Evolutionary conservation across 2,329 filamentous ascomycete species (phyloP), one percentile per base, ranked within the genome.

Genomic region (Fusarium fujikuroi): DNA sequence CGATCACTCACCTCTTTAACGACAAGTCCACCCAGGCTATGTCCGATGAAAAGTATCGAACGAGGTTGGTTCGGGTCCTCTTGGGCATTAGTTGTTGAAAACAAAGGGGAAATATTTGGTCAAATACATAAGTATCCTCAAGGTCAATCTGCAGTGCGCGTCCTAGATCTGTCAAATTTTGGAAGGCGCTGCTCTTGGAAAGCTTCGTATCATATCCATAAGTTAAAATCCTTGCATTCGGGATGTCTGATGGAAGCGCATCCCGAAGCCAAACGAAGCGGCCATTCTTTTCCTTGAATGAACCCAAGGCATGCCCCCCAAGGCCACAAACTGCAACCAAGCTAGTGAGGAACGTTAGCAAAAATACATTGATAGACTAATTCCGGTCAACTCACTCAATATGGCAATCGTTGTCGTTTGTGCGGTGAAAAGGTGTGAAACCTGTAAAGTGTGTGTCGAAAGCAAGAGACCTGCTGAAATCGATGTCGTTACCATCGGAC

Each of bases 351-450:
- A 9, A n/a, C 8, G 10, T 54, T 7, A 60, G 16, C n/a, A 10
- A 2, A 14, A 5, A 7, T 9, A 2, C 5, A 14, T 8, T 7
- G 5, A n/a, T 2, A 1, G 0, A n/a, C n/a, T 7, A 3, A 6
- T 25, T 37, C 18, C 11, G 2, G 11, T 32, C 39, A 9, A 65
- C 47, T 42, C 11, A 65, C 62, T 65, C 58, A 0, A 36, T 25
- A 12, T 63, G 19, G 1, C 63, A 63, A 15, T 47, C 47, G 0
- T 8, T 8, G 2, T 23, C 15, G 5, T 5, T 30, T 0, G 47
- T 2, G 1, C 28, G 34, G 4, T 65, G 58, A 3, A 65, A 46
- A 0, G 63, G 63, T 0, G 63, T 65, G 28, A 65, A 65, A 0
- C 63, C 58, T 3, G 11, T 32, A 1, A 65, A 63, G 10, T 65